Conservation (phyloP, 768 basidiomycete genomes). For the Tylopilus cervinicoccineus region DNA sequence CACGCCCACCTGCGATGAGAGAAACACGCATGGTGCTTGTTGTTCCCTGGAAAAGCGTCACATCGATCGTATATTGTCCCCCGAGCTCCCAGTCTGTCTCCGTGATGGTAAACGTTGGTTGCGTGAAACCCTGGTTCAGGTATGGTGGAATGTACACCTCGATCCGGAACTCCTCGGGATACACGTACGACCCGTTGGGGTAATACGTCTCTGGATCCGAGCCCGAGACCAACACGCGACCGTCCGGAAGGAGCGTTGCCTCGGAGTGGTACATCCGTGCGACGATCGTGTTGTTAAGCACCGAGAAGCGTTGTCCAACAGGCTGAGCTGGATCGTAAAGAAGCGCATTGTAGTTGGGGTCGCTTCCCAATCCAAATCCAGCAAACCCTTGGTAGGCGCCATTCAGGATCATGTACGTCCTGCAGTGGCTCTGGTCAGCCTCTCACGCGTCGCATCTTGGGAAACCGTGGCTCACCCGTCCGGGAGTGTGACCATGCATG, state of each 20-base stretch:
- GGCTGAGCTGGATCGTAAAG: conserved; percentile 68
- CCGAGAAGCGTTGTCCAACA: conserved; percentile 57
- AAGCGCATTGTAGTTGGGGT: conserved; percentile 61
- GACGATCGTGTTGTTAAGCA: conserved; percentile 64
- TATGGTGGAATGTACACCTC: conserved; percentile 88
- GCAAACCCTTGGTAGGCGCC: conserved; percentile 68
- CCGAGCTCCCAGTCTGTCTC: conserved; percentile 63
- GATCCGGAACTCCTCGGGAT: conserved; percentile 74
- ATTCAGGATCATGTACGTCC: conserved; percentile 72
- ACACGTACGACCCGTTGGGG: no score
- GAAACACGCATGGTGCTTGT: conserved; percentile 53
- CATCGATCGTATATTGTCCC: conserved; percentile 47
- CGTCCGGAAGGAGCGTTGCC: conserved; percentile 70
- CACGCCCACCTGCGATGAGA: conserved; percentile 56
- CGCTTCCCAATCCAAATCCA: conserved; percentile 65
- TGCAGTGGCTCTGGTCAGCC: no score
- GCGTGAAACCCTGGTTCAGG: conserved; percentile 55
- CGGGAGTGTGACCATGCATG: conserved; percentile 68
- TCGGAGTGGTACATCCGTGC: conserved; percentile 78
- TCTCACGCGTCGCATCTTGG: no score
- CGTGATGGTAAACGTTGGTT: conserved; percentile 58
- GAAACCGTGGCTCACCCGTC: conserved; percentile 23
- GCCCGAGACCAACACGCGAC: conserved; percentile 70
- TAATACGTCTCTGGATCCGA: conserved; percentile 72
- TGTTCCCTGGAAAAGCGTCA: conserved; percentile 37